phyloP scores from a whole-genome alignment of 169 alveolate genomes.

The Eimeria necatrix region DNA sequence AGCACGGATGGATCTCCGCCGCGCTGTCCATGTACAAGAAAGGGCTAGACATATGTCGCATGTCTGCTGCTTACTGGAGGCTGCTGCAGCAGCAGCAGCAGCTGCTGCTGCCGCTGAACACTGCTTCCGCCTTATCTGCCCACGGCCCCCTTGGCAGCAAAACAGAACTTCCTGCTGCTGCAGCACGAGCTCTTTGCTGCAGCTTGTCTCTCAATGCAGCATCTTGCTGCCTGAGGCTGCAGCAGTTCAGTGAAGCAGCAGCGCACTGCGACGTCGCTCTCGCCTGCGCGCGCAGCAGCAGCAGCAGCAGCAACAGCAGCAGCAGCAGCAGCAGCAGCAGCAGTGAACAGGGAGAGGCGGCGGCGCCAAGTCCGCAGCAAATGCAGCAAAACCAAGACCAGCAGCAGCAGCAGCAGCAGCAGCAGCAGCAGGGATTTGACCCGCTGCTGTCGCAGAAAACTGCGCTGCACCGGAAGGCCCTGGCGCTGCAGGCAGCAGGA shows the following conservation, averaged over 20 bases:
- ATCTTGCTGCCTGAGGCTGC: background rate
- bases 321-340: background rate
- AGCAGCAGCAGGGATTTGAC: no score
- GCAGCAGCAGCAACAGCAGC: background rate
- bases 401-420: no score
- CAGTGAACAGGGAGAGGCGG: no score
- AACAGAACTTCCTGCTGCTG: background rate
- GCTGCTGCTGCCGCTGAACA: background rate
- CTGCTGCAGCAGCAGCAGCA: background rate
- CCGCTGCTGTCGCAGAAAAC: no score
- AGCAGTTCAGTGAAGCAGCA: background rate
- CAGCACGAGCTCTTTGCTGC: background rate
- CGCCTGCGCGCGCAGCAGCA: background rate
- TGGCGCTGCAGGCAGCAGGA: no score
- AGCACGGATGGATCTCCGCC: background rate
- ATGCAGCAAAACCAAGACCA: no score
- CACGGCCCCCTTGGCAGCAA: background rate
- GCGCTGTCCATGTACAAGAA: background rate
- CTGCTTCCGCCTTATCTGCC: background rate
- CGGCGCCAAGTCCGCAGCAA: no score
- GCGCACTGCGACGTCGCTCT: background rate
- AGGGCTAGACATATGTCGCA: background rate
- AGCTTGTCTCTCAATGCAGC: background rate
- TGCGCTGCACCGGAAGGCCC: no score
- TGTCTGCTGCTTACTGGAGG: no score